These are phyloP conservation scores for Erigeron canadensis DNA, from an alignment of 129 eudicot species.

Conservation along the genomic window DNA sequence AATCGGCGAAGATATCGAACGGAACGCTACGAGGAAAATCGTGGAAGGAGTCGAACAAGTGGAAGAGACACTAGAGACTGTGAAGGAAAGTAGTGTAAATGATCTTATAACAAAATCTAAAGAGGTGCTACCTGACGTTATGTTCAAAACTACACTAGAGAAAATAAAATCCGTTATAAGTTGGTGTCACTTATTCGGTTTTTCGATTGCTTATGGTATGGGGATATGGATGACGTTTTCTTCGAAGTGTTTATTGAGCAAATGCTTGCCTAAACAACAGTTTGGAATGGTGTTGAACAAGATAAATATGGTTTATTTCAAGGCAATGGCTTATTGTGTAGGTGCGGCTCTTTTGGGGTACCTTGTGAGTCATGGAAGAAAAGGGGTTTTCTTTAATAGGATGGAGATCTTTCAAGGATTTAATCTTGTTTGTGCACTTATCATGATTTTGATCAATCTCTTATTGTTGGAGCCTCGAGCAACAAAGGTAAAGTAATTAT, in stretches of 20 bases:
- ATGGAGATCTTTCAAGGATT: slow-evolving; percentile 52
- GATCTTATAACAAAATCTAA: slow-evolving; percentile 11
- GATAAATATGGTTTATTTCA: slow-evolving; percentile 70
- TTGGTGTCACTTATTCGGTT: slow-evolving; percentile 55
- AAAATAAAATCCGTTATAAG: slow-evolving; percentile 18
- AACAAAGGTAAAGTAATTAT: slow-evolving; percentile 48
- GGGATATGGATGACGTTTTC: slow-evolving; percentile 69
- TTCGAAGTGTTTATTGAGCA: slow-evolving; percentile 51
- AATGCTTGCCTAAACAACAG: slow-evolving; percentile 51
- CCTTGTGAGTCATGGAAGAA: slow-evolving; percentile 34
- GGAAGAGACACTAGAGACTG: slow-evolving; percentile 11
- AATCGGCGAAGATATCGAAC: slow-evolving; percentile 19
- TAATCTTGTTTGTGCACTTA: slow-evolving; percentile 42
- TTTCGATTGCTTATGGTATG: slow-evolving; percentile 63
- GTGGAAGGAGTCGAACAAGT: slow-evolving; percentile 23
- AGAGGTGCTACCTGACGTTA: slow-evolving; percentile 12
- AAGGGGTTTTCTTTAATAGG: slow-evolving; percentile 12
- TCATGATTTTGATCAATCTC: slow-evolving; percentile 46
- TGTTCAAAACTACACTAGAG: neutral
- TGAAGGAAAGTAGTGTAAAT: neutral
- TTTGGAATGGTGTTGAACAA: slow-evolving; percentile 53
- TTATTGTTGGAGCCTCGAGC: slow-evolving; percentile 66
- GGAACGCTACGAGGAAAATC: slow-evolving; percentile 19
- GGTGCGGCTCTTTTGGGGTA: slow-evolving; percentile 54
- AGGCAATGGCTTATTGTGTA: slow-evolving; percentile 53